Evolutionary conservation across 352 stramenopile species (phyloP).

Genomic region (Hyphochytrium catenoides): DNA sequence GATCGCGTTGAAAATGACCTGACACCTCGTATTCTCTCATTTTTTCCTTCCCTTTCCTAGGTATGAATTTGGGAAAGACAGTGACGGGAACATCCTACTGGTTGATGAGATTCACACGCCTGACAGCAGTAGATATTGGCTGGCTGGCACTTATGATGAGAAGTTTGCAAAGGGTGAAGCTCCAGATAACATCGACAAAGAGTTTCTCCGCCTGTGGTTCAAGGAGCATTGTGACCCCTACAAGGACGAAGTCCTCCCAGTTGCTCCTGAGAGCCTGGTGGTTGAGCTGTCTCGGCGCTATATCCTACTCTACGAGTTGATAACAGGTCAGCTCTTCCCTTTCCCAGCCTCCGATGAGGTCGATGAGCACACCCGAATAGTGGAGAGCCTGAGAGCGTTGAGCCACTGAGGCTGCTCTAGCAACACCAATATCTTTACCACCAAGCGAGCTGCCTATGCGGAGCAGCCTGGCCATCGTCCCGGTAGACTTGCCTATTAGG

Average conservation of each 20-base stretch:
- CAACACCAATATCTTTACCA: too few relatives aligned
- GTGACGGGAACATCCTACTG: conserved; percentile 73
- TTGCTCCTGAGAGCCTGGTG: conserved; percentile 85
- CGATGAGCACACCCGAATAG: too few relatives aligned
- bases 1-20: too few relatives aligned
- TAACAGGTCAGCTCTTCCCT: conserved; percentile 82
- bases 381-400: too few relatives aligned
- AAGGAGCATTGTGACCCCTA: conserved; percentile 93
- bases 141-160: conserved; percentile 65
- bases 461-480: too few relatives aligned
- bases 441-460: too few relatives aligned
- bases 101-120: conserved; percentile 98
- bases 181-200: conserved; percentile 98
- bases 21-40: too few relatives aligned
- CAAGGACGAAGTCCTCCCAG: conserved; percentile 79
- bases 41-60: background rate
- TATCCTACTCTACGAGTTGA: conserved; percentile 95
- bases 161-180: conserved; percentile 58
- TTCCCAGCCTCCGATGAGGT: too few relatives aligned
- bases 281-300: conserved; percentile 87
- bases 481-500: too few relatives aligned
- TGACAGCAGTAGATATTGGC: conserved; percentile 77
- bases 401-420: too few relatives aligned
- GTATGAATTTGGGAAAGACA: conserved; percentile 52
- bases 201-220: conserved; percentile 97